Conservation (phyloP, 75 land plant genomes). For the Pinus albicaulis region DNA sequence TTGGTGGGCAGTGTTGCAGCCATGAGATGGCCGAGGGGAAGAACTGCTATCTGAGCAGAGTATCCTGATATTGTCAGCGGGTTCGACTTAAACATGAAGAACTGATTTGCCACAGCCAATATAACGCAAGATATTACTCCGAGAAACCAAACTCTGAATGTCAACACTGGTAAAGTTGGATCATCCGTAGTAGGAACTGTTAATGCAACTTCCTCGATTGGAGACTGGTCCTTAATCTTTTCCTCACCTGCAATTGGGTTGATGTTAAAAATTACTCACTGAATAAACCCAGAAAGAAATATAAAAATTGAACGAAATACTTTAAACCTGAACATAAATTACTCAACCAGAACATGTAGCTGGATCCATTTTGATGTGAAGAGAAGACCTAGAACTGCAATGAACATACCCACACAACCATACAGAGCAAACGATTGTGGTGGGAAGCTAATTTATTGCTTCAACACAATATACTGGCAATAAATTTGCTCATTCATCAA, state of each 20-base stretch:
- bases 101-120: conserved; percentile 59
- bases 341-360: too few species aligned
- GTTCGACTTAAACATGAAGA: conserved; percentile 59
- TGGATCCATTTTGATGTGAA: too few species aligned
- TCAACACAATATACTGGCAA: too few species aligned
- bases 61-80: conserved; percentile 31
- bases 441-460: too few species aligned
- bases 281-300: too few species aligned
- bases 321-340: too few species aligned
- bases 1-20: conserved; percentile 52
- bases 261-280: too few species aligned
- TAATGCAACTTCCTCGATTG: conserved; percentile 74
- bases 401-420: too few species aligned
- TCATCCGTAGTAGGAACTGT: conserved; percentile 80
- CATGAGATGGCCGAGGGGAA: conserved; percentile 71
- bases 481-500: too few species aligned
- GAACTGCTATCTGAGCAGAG: conserved; percentile 53
- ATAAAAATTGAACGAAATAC: too few species aligned
- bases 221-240: conserved; percentile 31
- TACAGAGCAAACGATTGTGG: too few species aligned
- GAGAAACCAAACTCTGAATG: conserved; percentile 79
- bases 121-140: conserved; percentile 51
- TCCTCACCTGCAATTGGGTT: neutral
- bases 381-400: too few species aligned
- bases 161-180: conserved; percentile 44